Conservation (phyloP, 257 asterid species). For the Solanum lignicaule region DNA sequence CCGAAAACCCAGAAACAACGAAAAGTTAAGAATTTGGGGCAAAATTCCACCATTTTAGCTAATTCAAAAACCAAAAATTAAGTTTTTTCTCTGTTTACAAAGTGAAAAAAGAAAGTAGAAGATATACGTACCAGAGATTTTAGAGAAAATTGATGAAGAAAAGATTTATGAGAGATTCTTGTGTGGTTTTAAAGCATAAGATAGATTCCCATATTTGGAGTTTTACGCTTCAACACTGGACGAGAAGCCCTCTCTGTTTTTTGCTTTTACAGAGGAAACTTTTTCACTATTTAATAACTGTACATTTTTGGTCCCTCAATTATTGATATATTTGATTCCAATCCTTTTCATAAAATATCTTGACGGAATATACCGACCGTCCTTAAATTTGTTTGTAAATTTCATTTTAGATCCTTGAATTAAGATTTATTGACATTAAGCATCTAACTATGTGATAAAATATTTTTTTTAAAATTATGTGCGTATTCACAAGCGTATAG, state of each 20-base stretch:
- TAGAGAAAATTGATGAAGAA: neutral
- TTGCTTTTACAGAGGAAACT: neutral
- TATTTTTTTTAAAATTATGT: neutral
- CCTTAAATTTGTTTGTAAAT: neutral
- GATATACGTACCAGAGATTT: neutral
- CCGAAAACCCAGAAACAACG: neutral
- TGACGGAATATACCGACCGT: neutral
- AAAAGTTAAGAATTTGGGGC: neutral
- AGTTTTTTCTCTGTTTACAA: neutral
- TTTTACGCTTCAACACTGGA: neutral
- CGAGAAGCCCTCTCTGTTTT: neutral
- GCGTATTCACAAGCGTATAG: neutral
- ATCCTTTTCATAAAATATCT: neutral
- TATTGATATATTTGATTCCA: neutral
- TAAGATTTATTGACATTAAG: neutral
- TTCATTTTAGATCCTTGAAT: neutral
- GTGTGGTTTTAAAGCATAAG: neutral
- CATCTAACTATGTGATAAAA: neutral
- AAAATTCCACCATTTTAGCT: neutral
- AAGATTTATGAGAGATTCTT: neutral
- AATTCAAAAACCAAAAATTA: neutral
- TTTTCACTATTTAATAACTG: neutral
- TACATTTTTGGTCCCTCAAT: neutral
- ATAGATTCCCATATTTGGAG: neutral
- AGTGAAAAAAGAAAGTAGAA: neutral